phyloP scores from a whole-genome alignment of 2,329 filamentous ascomycete genomes.

The Colletotrichum euphorbiae region DNA sequence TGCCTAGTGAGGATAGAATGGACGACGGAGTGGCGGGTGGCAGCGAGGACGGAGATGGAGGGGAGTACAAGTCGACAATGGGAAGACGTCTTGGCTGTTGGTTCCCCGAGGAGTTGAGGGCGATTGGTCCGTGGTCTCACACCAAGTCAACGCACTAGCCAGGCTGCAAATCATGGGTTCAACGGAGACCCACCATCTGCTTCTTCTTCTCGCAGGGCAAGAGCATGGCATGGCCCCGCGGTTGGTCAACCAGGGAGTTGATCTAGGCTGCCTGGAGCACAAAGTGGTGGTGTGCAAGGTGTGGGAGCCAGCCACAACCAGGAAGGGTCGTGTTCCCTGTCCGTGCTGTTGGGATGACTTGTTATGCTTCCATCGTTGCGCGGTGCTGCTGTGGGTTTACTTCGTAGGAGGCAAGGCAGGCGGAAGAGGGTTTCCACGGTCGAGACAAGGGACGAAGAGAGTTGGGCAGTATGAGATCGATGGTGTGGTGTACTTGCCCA shows the following conservation, averaged over 20 bases:
- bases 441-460: conserved; percentile 24
- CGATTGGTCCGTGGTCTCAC: conserved; percentile 30
- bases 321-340: conserved; percentile 10
- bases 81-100: conserved; percentile 24
- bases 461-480: not conserved
- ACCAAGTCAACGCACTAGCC: conserved; percentile 30
- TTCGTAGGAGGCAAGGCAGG: too few relatives aligned
- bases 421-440: not conserved
- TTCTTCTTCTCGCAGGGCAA: conserved; percentile 11
- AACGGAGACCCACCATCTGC: conserved; percentile 21
- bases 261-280: not conserved
- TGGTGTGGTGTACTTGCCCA: conserved; percentile 7
- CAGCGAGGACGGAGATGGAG: conserved; percentile 2
- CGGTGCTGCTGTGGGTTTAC: too few relatives aligned
- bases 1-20: not conserved
- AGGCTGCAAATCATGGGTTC: conserved; percentile 39
- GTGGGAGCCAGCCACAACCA: conserved; percentile 8
- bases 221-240: conserved; percentile 29
- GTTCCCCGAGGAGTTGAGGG: conserved; percentile 6
- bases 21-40: not conserved
- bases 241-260: conserved; percentile 1
- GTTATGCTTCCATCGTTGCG: conserved; percentile 8
- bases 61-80: not conserved
- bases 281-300: not conserved
- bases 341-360: conserved; percentile 23